Conservation (phyloP, 495 filamentous ascomycete genomes). For the Tetracladium setigerum region DNA sequence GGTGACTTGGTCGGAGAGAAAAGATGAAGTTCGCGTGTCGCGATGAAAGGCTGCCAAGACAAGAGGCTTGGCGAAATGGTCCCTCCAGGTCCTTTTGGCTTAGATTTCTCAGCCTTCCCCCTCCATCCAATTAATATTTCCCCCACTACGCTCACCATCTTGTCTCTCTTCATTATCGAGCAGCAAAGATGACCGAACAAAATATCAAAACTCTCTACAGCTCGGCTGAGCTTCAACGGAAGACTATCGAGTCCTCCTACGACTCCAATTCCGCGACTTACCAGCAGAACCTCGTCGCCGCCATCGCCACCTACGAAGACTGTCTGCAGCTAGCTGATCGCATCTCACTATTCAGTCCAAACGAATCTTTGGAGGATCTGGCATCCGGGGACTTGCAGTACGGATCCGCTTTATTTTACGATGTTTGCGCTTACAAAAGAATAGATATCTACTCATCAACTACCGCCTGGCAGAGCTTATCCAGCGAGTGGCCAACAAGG, state of each 20-base stretch:
- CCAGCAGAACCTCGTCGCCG: conserved; percentile 55
- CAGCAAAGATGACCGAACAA: conserved; percentile 31
- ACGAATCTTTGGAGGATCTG: conserved; percentile 85
- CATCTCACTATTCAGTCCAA: conserved; percentile 78
- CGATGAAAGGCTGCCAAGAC: too few relatives aligned
- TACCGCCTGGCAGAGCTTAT: conserved; percentile 63
- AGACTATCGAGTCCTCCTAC: conserved; percentile 33
- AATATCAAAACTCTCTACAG: conserved; percentile 51
- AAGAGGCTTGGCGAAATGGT: too few relatives aligned
- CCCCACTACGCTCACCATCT: neutral
- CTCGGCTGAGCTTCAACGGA: conserved; percentile 48
- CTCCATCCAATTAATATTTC: neutral
- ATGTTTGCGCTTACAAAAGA: conserved; percentile 7
- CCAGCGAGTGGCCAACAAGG: conserved; percentile 41
- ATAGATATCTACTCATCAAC: conserved; percentile 61
- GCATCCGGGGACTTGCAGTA: conserved; percentile 77
- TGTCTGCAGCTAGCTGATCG: conserved; percentile 60
- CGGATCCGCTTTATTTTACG: conserved; percentile 25
- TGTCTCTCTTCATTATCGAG: neutral
- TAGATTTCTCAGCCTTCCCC: neutral
- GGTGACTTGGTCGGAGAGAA: too few relatives aligned
- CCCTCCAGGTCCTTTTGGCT: too few relatives aligned
- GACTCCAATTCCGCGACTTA: conserved; percentile 41
- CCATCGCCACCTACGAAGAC: conserved; percentile 63
- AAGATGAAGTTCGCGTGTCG: too few relatives aligned